Evolutionary conservation across 2,329 filamentous ascomycete genomes (phyloP), one percentile per base, ranked within the genome.

Genomic region (Trichoderma semiorbis): DNA sequence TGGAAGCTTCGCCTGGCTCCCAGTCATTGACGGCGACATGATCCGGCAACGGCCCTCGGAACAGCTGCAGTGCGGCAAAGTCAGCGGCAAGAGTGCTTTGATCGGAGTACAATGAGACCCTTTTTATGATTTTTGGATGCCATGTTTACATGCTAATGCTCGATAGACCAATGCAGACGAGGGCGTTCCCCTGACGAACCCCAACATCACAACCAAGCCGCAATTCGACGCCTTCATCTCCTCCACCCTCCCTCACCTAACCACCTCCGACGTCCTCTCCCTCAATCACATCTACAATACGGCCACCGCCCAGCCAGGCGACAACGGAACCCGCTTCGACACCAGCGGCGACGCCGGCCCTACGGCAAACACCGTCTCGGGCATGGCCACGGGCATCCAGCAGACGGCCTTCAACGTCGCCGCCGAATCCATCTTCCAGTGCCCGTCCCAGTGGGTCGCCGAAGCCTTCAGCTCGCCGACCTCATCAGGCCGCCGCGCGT

Each of bases 381-480:
- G 81, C 34, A 81, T 82, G 39, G 86, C 81, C 2, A 84, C 83
- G 2, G 87, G 87, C 28, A 86, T 87, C 75, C 87, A 89, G 73
- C 87, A 90, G 75, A 82, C 84, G 30, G 85, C 83, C 10, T 79
- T 82, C 72, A 86, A 88, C 75, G 84, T 89, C 62, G 86, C 85
- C 73, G 86, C 84, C 55, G 88, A 90, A 77, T 81, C 84, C 1
- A 86, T 85, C 2, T 89, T 89, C 72, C 81, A 85, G 57, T 90
- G 88, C 75, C 84, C 87, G 0, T 83, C 84, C 0, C 88, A 89
- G 77, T 89, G 86, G 87, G 78, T 89, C 70, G 83, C 84, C 2
- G 80, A 84, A 43, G 85, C 85, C 3, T 89, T 83, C 72, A 75
- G 80, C 66, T 60, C 73, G 11, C 74, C 74, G 16, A 75, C 70